Evolutionary conservation across 352 stramenopile genomes (phyloP).

Genomic region (Blastocystis sp.): DNA sequence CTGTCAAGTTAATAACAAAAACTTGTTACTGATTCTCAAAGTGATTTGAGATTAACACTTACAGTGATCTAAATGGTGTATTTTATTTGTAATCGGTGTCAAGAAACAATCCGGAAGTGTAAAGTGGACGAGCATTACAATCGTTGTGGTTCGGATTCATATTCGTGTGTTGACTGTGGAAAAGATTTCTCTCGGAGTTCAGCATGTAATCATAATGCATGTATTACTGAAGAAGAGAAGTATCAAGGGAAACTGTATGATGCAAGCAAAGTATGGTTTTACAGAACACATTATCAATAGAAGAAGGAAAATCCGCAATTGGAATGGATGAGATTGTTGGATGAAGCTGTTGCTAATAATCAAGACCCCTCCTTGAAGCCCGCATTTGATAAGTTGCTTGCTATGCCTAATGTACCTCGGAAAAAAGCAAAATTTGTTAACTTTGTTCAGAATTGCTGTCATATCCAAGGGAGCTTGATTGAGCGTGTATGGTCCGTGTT

Average conservation of each 20-base stretch:
- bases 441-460: conserved; percentile 65
- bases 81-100: conserved; percentile 65
- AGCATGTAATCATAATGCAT: conserved; percentile 47
- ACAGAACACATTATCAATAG: not conserved
- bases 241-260: conserved; percentile 68
- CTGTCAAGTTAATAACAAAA: too few species aligned
- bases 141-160: conserved; percentile 64
- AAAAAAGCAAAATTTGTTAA: conserved; percentile 67
- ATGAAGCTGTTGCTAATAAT: conserved; percentile 50
- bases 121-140: conserved; percentile 66
- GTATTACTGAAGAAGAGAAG: conserved; percentile 67
- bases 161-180: conserved; percentile 66
- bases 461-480: conserved; percentile 26
- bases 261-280: not conserved
- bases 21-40: too few species aligned
- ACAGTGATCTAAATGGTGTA: conserved; percentile 45
- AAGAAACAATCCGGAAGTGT: conserved; percentile 63
- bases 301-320: conserved; percentile 67
- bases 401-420: conserved; percentile 57
- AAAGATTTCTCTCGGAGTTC: conserved; percentile 33
- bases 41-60: too few species aligned
- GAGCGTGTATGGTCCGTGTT: conserved; percentile 62
- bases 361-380: conserved; percentile 39
- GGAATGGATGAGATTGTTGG: conserved; percentile 65
- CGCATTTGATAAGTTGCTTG: conserved; percentile 21